phyloP scores from a whole-genome alignment of 2,329 filamentous ascomycete species.

The Venturia effusa region DNA sequence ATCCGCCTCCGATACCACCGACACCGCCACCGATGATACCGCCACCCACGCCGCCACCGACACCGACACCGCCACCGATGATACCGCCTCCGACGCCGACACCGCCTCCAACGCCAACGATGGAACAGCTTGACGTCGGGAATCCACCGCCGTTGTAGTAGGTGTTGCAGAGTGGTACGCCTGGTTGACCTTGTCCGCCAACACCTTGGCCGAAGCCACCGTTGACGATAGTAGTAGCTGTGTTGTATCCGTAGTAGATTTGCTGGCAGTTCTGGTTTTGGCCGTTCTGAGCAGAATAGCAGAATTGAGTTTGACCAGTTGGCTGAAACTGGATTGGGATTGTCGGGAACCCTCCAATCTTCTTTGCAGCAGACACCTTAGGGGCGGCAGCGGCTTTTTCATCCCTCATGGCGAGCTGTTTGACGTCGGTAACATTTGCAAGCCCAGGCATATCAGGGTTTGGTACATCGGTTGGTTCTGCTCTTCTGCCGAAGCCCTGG shows the following conservation, averaged over 20 bases:
- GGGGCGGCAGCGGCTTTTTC: neutral
- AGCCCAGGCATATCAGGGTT: neutral
- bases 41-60: neutral
- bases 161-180: neutral
- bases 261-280: neutral
- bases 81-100: neutral
- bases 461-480: neutral
- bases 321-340: neutral
- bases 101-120: neutral
- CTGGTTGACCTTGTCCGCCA: constrained; percentile 1
- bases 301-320: neutral
- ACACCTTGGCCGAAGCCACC: neutral
- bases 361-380: neutral
- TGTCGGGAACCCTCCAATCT: neutral
- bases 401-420: neutral
- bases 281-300: neutral
- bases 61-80: neutral
- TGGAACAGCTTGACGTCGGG: constrained; percentile 3
- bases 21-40: neutral
- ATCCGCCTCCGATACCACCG: neutral
- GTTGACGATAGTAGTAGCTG: constrained; percentile 3
- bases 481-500: neutral
- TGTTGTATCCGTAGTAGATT: constrained; percentile 4
- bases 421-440: neutral
- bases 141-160: neutral